Base-by-base conservation (phyloP, 2,329 filamentous ascomycete species). In the Rhynchosporium graminicola region DNA sequence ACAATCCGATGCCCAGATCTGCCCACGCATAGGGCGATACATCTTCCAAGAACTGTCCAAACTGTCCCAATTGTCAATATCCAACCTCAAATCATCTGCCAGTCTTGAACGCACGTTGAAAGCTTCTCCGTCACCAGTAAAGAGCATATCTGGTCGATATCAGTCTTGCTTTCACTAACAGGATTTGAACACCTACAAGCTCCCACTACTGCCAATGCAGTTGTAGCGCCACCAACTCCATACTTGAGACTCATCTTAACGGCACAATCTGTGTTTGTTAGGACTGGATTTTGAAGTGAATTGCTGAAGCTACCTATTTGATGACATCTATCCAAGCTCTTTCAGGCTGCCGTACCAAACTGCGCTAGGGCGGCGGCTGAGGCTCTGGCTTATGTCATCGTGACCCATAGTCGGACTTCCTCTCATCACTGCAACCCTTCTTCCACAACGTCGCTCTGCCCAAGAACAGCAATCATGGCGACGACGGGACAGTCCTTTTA, bases 21-120 rank as follows among this genome's bases (percentile, higher is more conserved):
- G 94, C 95, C 92, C 93, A 99, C 54, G 90, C 91, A 75, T 94
- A 96, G 28, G 95, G 96, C 62, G 95, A 98, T 71, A 98, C 86
- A 67, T 89, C 88, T 79, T 97, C 92, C 77, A 99, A 87, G 77
- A 98, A 98, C 76, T 88, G 88, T 77, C 96, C 96, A 77, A 98
- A 85, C 89, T 92, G 76, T 68, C 20, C 20, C 69, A 45, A 55
- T 63, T 66, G 61, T 72, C 74, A 71, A 75, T 69, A 61, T 70
- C 40, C 13, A n/a, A 31, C 36, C 12, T 36, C 1, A 13, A 3
- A 10, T 20, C 33, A 63, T 69, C 47, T 63, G 47, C 38, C 13
- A 28, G 50, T 15, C 48, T 38, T 60, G 26, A 57, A 74, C 86
- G 66, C 84, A 92, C 91, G 80, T 99, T 96, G 80, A 99, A 99